Percentiles rank a stretch among this genome's conserved stretches.
Conservation (phyloP, 305 asterid genomes). For the Fraxinus velutina region DNA sequence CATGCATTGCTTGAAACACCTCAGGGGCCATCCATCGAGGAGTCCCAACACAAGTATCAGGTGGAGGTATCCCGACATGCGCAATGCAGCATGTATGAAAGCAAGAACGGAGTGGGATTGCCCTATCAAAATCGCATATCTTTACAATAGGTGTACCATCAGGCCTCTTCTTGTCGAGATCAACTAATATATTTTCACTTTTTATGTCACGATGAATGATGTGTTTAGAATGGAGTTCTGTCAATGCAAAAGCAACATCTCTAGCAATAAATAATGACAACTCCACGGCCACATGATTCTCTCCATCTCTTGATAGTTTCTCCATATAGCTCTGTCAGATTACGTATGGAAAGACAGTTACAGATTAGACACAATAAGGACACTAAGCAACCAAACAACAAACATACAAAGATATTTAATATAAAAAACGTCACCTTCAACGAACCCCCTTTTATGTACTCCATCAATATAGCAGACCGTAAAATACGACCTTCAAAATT, state of each 20-base stretch:
- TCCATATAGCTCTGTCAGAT: slow-evolving; percentile 64
- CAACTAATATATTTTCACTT: slow-evolving; percentile 72
- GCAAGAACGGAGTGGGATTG: slow-evolving; percentile 71
- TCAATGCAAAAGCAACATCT: slow-evolving; percentile 59
- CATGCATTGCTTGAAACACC: slow-evolving; percentile 58
- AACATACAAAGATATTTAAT: slow-evolving; percentile 7
- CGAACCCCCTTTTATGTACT: slow-evolving; percentile 83
- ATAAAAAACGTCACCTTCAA: slow-evolving; percentile 48
- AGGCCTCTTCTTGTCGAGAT: slow-evolving; percentile 54
- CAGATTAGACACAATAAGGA: slow-evolving; percentile 9
- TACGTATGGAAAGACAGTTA: background rate
- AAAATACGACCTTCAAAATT: slow-evolving; percentile 45
- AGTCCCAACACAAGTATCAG: slow-evolving; percentile 83
- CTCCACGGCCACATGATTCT: slow-evolving; percentile 48
- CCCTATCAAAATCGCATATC: slow-evolving; percentile 85
- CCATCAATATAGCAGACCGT: slow-evolving; percentile 76
- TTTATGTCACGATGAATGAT: slow-evolving; percentile 92
- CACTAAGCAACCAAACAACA: background rate
- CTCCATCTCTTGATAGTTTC: slow-evolving; percentile 52
- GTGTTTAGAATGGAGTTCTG: slow-evolving; percentile 55
- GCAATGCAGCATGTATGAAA: slow-evolving; percentile 82
- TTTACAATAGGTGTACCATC: slow-evolving; percentile 78
- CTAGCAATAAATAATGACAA: slow-evolving; percentile 52
- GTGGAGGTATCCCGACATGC: slow-evolving; percentile 76
- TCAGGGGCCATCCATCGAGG: slow-evolving; percentile 99